Evolutionary conservation across 2,329 filamentous ascomycete genomes (phyloP), one percentile per base, ranked within the genome.

Genomic region (Thelonectria blattea): DNA sequence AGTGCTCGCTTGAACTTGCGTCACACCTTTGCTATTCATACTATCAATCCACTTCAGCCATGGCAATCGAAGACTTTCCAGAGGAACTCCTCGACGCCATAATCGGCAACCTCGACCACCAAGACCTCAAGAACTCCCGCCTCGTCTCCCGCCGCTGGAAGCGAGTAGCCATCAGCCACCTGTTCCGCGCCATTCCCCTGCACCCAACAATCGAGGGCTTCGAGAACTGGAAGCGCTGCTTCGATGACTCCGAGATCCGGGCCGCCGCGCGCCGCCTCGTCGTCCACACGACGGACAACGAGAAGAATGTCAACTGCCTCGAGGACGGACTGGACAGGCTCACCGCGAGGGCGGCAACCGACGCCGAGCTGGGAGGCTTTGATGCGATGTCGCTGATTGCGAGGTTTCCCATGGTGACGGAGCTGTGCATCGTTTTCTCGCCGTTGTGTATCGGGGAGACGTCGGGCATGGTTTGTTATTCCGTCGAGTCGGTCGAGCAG

Each of bases 111-210:
- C 34, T 37, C 17, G 6, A 3, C 7, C 2, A 10, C 9, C 2
- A 43, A 4, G 41, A 43, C 17, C 41, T 43, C 18, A 5, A 18
- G 11, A 17, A 1, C 41, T 14, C 41, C 9, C 34, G 63, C 18
- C 58, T 60, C 0, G 61, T 65, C 1, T 60, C 58, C 12, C 63
- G 17, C 30, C 47, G 2, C 3, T 65, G 63, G 61, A 62, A 57
- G 14, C 22, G 15, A 1, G 14, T 64, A 0, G 52, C 41, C 0
- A 55, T 39, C 2, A 5, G 34, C 0, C 43, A 60, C 0, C 49
- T 62, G 8, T 64, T 62, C 14, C 58, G 27, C 1, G 45, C 52
- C 0, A 0, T 62, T 12, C 39, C 58, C 6, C 58, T 64, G 1
- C 43, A 32, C 41, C 53, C 56, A 0, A 50, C 8, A 1, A 0